Evolutionary conservation across 495 filamentous ascomycete species (phyloP), one percentile per base, ranked within the genome.

Genomic region (Aspergillus diversus): DNA sequence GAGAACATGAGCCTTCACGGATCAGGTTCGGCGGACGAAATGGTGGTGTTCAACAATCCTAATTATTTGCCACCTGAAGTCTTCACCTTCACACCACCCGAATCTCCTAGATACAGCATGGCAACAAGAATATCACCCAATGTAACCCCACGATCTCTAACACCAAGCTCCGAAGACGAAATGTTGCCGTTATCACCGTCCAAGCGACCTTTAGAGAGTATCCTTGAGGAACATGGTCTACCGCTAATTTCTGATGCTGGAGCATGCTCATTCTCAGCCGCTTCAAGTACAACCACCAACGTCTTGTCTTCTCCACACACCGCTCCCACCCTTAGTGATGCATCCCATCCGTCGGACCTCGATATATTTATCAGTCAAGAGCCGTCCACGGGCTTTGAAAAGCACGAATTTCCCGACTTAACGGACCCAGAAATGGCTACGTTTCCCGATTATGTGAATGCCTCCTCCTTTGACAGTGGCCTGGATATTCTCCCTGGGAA

Each of bases 21-120:
- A 73, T 77, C 73, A 77, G 86, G 71, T 47, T 73, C 75, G 1
- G 53, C 70, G 8, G 69, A 79, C 12, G 69, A 80, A 37, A 71
- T 73, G 51, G 69, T 71, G 5, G 65, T 77, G 13, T 80, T 83
- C 59, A 70, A 68, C 56, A 73, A 76, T 55, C 71, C 75, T 9
- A 74, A 79, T 21, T 80, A 81, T 61, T 65, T 80, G n/a, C 75
- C 78, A 9, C 69, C 70, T 12, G 72, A 71, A 32, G 67, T 78
- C 21, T 81, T 81, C 33, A 77, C 80, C 0, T 80, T 72, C 54
- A 84, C 82, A 15, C 82, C 82, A 32, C 79, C 81, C n/a, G 69
- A 78, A 16, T 83, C 81, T 33, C 81, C 81, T 6, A 74, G 75
- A 9, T 67, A 69, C 58, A 74, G 68, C 53, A 71, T 67, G 16